Percentiles rank a stretch among this genome's conserved stretches.
phyloP scores from a whole-genome alignment of 2,329 filamentous ascomycete species.

The Cytospora paraplurivora region DNA sequence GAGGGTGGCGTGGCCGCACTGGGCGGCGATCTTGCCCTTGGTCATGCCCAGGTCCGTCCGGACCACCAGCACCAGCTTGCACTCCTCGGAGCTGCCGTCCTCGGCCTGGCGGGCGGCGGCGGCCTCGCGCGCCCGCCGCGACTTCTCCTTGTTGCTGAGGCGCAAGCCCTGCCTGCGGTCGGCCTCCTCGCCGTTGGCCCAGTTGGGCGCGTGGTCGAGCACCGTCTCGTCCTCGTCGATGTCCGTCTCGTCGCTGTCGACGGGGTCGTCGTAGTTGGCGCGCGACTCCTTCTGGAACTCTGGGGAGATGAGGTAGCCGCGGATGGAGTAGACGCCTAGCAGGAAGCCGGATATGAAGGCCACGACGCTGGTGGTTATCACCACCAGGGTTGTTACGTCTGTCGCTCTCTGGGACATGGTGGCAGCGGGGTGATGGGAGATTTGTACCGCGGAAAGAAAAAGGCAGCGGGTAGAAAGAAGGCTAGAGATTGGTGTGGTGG shows the following conservation, averaged over 20 bases:
- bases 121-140: conserved; percentile 39
- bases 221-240: conserved; percentile 61
- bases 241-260: conserved; percentile 71
- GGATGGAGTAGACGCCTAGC: conserved; percentile 73
- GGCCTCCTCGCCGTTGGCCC: conserved; percentile 62
- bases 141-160: conserved; percentile 36
- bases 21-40: conserved; percentile 96
- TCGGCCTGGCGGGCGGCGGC: conserved; percentile 33
- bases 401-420: conserved; percentile 18
- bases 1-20: conserved; percentile 93
- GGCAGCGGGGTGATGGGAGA: not conserved
- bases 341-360: conserved; percentile 78
- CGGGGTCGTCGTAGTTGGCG: conserved; percentile 58
- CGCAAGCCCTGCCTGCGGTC: conserved; percentile 60
- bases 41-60: conserved; percentile 96
- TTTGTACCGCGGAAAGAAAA: not conserved
- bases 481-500: not conserved
- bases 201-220: conserved; percentile 69
- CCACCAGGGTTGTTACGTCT: conserved; percentile 42
- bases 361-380: conserved; percentile 73
- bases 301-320: conserved; percentile 61
- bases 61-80: conserved; percentile 91
- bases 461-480: not conserved
- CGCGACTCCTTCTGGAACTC: conserved; percentile 58
- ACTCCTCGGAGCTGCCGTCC: conserved; percentile 67